Percentiles rank a stretch among this genome's conserved stretches.
Conservation (phyloP, 805 yeast genomes). For the Saccharomyces paradoxus region DNA sequence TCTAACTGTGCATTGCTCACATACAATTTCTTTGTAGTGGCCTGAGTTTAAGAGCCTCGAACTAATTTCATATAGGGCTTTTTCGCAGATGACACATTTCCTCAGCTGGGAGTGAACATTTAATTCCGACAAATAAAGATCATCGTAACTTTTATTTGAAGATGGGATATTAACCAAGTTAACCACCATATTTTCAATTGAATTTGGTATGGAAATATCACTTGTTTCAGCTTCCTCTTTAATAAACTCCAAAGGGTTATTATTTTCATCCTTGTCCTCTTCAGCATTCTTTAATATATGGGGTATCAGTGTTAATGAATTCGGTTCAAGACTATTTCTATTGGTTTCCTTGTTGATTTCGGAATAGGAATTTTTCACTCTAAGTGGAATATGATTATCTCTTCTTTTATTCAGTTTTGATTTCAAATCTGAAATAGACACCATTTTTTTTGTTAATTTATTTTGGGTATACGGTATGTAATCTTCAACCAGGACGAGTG, state of each 20-base stretch:
- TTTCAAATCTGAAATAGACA: conserved; percentile 25
- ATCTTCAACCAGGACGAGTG: conserved; percentile 26
- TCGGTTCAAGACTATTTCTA: neutral
- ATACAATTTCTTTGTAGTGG: conserved; percentile 47
- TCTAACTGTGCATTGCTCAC: conserved; percentile 52
- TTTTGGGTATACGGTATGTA: conserved; percentile 17
- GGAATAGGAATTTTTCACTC: conserved; percentile 7
- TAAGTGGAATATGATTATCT: conserved; percentile 20
- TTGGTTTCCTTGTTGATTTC: neutral
- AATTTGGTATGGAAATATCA: conserved; percentile 2
- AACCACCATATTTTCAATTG: conserved; percentile 12
- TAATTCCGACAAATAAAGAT: conserved; percentile 17
- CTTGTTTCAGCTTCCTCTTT: neutral
- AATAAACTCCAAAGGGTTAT: neutral
- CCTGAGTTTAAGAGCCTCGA: conserved; percentile 12
- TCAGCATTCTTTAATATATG: conserved; percentile 6
- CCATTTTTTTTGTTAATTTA: conserved; percentile 12
- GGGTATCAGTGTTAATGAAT: conserved; percentile 8
- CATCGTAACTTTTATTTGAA: conserved; percentile 7
- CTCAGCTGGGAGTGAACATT: conserved; percentile 20
- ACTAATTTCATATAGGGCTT: conserved; percentile 57
- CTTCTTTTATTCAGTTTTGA: conserved; percentile 16
- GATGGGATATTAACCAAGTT: conserved; percentile 10
- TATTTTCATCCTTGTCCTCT: neutral
- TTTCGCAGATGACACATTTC: conserved; percentile 60